Evolutionary conservation across 169 alveolate genomes (phyloP).

Genomic region (Eimeria sp.): DNA sequence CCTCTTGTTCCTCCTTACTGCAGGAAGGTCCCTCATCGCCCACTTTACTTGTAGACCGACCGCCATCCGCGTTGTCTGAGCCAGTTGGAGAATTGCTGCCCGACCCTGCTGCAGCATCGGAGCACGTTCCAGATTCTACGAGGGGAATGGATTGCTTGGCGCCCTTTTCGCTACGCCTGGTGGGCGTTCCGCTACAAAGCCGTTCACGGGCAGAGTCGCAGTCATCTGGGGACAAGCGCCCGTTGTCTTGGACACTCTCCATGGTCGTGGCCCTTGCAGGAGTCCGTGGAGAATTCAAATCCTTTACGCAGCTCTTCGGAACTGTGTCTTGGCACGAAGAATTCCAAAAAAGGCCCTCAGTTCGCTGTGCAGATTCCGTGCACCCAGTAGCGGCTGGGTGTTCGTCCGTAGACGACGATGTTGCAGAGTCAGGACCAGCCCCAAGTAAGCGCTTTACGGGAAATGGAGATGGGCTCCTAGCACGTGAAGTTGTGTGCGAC

Average conservation of each 20-base stretch:
- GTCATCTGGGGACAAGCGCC: slow-evolving; percentile 30
- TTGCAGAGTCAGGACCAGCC: background rate
- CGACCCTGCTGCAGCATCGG: slow-evolving; percentile 4
- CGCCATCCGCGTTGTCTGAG: background rate
- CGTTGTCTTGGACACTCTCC: background rate
- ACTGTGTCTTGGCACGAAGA: slow-evolving; percentile 12
- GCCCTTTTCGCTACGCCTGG: slow-evolving; percentile 3
- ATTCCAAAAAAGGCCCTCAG: background rate
- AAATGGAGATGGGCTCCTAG: slow-evolving; percentile 28
- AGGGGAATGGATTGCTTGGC: background rate
- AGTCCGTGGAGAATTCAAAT: background rate
- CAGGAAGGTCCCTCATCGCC: background rate
- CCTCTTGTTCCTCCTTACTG: slow-evolving; percentile 21
- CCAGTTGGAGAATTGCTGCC: background rate
- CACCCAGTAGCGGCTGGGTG: slow-evolving; percentile 1
- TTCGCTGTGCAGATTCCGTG: background rate
- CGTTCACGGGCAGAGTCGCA: slow-evolving; percentile 6
- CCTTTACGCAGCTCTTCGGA: background rate
- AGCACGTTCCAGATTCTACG: background rate
- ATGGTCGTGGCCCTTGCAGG: background rate
- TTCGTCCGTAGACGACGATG: background rate
- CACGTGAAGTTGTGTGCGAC: slow-evolving; percentile 2
- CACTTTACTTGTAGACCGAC: background rate
- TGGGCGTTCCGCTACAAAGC: slow-evolving; percentile 16
- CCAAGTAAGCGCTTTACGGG: background rate